Evolutionary conservation across 441 rosid species (phyloP).

Genomic region (Gossypium lobatum): DNA sequence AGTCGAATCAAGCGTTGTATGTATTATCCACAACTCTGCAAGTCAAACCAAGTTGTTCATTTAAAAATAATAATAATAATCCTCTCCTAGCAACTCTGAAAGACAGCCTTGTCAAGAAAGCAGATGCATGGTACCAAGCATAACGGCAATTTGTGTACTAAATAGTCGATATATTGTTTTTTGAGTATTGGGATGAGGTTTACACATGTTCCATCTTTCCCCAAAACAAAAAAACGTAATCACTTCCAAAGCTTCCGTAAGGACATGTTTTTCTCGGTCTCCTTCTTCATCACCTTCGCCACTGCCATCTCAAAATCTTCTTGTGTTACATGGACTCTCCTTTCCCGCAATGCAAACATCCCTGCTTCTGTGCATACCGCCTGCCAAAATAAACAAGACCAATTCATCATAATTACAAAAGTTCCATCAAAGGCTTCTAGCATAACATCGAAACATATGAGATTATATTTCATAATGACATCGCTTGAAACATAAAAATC

Average conservation of each 20-base stretch:
- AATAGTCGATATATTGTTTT: background rate
- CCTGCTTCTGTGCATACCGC: conserved; percentile 91
- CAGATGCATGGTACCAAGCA: background rate
- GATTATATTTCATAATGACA: background rate
- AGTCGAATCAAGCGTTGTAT: background rate
- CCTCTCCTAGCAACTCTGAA: background rate
- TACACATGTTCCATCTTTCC: background rate
- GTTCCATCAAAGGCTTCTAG: background rate
- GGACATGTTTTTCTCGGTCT: conserved; percentile 91
- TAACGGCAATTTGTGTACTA: background rate
- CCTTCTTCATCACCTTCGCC: conserved; percentile 96
- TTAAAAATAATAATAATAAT: background rate
- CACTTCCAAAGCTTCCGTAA: conserved; percentile 83
- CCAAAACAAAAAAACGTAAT: background rate
- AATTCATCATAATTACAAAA: background rate
- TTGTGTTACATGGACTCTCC: conserved; percentile 79
- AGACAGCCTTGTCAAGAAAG: background rate
- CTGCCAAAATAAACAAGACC: conserved; percentile 24
- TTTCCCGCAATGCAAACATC: conserved; percentile 79
- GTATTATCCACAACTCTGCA: background rate
- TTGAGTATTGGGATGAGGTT: background rate
- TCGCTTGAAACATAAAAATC: background rate
- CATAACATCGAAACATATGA: background rate
- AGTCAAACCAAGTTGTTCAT: background rate
- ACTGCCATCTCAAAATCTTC: conserved; percentile 89